Evolutionary conservation across 495 filamentous ascomycete genomes (phyloP).

Genomic region (Penicillium tannophilum): DNA sequence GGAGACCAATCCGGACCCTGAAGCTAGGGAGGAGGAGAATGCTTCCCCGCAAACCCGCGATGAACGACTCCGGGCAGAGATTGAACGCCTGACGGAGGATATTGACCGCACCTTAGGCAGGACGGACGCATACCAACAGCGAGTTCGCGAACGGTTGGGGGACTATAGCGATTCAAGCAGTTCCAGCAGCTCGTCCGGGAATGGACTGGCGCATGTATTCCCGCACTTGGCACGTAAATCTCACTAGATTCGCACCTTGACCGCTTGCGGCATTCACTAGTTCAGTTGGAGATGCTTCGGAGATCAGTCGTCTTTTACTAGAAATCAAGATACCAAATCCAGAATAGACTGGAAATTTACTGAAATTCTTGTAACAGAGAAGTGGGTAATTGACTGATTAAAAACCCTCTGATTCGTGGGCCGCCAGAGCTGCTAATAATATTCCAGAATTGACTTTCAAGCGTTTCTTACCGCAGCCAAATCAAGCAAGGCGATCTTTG

Average conservation of each 20-base stretch:
- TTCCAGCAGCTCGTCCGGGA: slow-evolving; percentile 9
- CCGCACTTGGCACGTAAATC: slow-evolving; percentile 40
- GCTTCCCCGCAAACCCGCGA: slow-evolving; percentile 47
- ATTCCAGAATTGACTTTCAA: slow-evolving; percentile 5
- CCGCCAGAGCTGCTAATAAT: background rate
- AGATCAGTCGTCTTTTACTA: background rate
- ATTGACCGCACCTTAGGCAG: slow-evolving; percentile 53
- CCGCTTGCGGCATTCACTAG: slow-evolving; percentile 1
- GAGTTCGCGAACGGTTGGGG: slow-evolving; percentile 42
- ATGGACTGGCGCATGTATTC: slow-evolving; percentile 46
- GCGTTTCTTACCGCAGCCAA: slow-evolving; percentile 27
- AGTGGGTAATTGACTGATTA: background rate
- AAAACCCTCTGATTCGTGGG: background rate
- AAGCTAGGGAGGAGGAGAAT: slow-evolving; percentile 35
- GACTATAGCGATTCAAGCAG: slow-evolving; percentile 11
- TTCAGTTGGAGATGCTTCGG: background rate
- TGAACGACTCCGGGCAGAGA: slow-evolving; percentile 55
- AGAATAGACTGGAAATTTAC: background rate
- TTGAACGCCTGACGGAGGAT: slow-evolving; percentile 55
- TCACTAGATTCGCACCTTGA: slow-evolving; percentile 19
- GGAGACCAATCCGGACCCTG: slow-evolving; percentile 49
- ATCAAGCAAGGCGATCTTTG: slow-evolving; percentile 29
- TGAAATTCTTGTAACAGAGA: background rate
- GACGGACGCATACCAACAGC: slow-evolving; percentile 46
- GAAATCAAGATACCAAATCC: background rate